phyloP scores from a whole-genome alignment of 257 asterid species.

The Pogostemon cablin region DNA sequence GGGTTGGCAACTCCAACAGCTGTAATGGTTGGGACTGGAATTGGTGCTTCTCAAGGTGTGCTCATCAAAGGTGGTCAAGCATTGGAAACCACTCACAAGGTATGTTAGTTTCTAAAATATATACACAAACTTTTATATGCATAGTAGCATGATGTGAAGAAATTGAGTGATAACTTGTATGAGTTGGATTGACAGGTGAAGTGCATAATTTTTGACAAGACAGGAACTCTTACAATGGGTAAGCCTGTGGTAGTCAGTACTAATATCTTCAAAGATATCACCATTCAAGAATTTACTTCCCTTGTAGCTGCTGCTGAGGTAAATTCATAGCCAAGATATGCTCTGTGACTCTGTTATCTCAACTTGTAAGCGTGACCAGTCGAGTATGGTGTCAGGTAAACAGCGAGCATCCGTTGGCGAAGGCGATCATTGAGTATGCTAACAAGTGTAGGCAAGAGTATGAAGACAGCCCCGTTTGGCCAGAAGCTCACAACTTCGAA shows the following conservation, averaged over 20 bases:
- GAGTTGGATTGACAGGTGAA: conserved; percentile 48
- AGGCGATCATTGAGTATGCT: conserved; percentile 68
- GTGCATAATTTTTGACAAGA: conserved; percentile 77
- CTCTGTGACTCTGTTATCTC: no score
- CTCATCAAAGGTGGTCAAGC: conserved; percentile 94
- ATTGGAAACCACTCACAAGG: conserved; percentile 85
- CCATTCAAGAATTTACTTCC: conserved; percentile 56
- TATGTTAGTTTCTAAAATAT: conserved; percentile 6
- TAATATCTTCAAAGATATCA: conserved; percentile 56
- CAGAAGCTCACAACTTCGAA: conserved; percentile 59
- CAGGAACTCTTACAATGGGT: conserved; percentile 85
- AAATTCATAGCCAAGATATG: no score
- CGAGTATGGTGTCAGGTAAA: conserved; percentile 48
- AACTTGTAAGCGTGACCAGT: no score
- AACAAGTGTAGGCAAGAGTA: conserved; percentile 47
- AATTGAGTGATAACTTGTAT: no score
- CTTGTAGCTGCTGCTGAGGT: conserved; percentile 89
- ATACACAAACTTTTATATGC: neutral
- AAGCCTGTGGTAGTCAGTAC: conserved; percentile 72
- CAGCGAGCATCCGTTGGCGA: conserved; percentile 90
- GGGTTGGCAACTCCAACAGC: conserved; percentile 94
- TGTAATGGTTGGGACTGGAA: conserved; percentile 87
- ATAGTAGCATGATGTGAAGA: neutral
- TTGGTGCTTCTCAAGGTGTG: conserved; percentile 83
- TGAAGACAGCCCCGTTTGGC: conserved; percentile 54